These are phyloP conservation scores for Phytophthora pisi DNA, from an alignment of 352 stramenopile species.

Conservation along the genomic window DNA sequence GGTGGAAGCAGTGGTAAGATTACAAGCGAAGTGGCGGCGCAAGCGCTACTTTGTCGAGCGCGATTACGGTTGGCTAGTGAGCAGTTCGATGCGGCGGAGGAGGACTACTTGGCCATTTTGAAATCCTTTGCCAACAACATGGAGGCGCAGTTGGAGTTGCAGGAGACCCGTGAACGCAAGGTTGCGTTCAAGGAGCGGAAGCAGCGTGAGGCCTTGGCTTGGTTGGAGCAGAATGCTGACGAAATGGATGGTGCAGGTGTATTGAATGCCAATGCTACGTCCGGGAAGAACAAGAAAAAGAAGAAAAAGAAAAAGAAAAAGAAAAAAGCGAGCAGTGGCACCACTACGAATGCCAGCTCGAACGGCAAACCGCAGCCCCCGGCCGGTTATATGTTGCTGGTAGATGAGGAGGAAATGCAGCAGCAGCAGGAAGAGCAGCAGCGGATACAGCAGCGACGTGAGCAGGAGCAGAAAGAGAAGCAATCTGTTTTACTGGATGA, in stretches of 20 bases:
- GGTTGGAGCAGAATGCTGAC: conserved; percentile 56
- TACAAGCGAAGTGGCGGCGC: conserved; percentile 57
- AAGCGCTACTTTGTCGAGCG: conserved; percentile 61
- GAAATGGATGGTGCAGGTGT: conserved; percentile 26
- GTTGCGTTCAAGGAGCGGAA: conserved; percentile 43
- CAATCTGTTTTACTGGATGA: background rate
- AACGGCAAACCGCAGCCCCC: conserved; percentile 21
- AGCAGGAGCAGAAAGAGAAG: conserved; percentile 2
- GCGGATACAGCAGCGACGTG: conserved; percentile 2
- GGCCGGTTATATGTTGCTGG: conserved; percentile 47
- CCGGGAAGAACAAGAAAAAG: conserved; percentile 70
- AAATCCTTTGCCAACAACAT: conserved; percentile 69
- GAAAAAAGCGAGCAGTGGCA: conserved; percentile 20
- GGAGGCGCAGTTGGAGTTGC: conserved; percentile 80
- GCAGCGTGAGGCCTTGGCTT: conserved; percentile 57
- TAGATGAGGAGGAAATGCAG: conserved; percentile 49
- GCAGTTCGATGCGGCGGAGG: conserved; percentile 62
- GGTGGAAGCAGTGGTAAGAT: conserved; percentile 39
- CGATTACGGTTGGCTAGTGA: conserved; percentile 50
- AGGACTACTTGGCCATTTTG: conserved; percentile 69
- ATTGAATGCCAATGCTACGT: conserved; percentile 28
- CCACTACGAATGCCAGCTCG: background rate
- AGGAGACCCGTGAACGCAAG: conserved; percentile 56
- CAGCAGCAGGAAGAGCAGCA: conserved; percentile 24
- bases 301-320: conserved; percentile 77